A percentile compares a stretch with the other conserved stretches of the same genome.
Conservation (phyloP, 140 eudicot genomes). For the Flaveria floridana region DNA sequence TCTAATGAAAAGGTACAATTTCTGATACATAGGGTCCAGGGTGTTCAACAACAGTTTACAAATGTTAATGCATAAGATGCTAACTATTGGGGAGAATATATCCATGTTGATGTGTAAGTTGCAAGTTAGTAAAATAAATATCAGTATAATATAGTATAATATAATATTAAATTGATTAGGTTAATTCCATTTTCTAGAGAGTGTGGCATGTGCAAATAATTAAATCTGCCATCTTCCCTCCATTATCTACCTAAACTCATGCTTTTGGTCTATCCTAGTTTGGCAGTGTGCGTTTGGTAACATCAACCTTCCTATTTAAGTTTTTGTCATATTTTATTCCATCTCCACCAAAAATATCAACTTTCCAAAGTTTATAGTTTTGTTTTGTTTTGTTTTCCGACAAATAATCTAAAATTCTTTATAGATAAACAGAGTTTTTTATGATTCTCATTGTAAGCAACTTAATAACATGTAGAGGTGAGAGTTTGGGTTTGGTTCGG, state of each 20-base stretch:
- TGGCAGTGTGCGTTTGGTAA: conserved; percentile 43
- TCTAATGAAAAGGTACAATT: neutral
- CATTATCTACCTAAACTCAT: conserved; percentile 45
- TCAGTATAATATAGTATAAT: neutral
- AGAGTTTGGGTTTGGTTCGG: too few relatives aligned
- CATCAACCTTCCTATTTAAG: conserved; percentile 27
- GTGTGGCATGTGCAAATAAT: conserved; percentile 46
- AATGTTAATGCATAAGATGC: neutral
- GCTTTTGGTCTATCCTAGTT: conserved; percentile 43
- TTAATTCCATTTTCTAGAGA: conserved; percentile 18
- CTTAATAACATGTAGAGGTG: too few relatives aligned
- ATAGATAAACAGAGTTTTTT: too few relatives aligned
- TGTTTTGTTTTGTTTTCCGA: neutral
- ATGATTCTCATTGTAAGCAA: too few relatives aligned
- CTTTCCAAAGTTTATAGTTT: conserved; percentile 2
- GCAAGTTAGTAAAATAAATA: neutral
- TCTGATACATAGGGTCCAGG: neutral
- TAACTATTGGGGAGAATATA: neutral
- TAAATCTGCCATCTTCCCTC: conserved; percentile 47
- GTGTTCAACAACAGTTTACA: conserved; percentile 2
- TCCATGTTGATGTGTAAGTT: conserved; percentile 10
- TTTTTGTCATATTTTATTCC: conserved; percentile 27
- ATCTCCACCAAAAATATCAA: conserved; percentile 18
- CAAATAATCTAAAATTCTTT: too few relatives aligned
- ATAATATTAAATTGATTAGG: conserved; percentile 26